Evolutionary conservation across 345 rosid genomes (phyloP).

Genomic region (Cochlearia excelsa): DNA sequence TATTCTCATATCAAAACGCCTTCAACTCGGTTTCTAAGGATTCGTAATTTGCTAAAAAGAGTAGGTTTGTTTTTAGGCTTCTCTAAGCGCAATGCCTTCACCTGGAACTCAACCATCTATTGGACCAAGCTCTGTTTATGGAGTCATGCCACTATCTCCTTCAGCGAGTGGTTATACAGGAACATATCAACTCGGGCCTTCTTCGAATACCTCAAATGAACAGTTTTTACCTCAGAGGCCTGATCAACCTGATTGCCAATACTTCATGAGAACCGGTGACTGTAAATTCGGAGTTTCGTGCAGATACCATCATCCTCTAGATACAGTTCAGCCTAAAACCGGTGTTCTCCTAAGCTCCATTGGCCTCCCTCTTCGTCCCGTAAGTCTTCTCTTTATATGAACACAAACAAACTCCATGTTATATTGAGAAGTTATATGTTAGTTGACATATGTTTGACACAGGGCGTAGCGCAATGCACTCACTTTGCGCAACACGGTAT

Average conservation of each 20-base stretch:
- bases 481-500: conserved; percentile 62
- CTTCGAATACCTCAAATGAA: conserved; percentile 60
- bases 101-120: conserved; percentile 59
- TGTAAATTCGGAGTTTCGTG: conserved; percentile 90
- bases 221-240: conserved; percentile 73
- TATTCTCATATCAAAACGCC: conserved; percentile 15
- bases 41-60: conserved; percentile 1
- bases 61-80: conserved; percentile 37
- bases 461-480: conserved; percentile 73
- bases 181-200: conserved; percentile 48
- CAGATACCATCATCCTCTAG: conserved; percentile 90
- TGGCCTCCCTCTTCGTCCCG: conserved; percentile 89
- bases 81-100: conserved; percentile 59
- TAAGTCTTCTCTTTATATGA: conserved; percentile 36
- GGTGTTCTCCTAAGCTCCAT: conserved; percentile 60
- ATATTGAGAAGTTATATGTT: too few species aligned
- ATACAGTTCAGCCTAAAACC: conserved; percentile 46
- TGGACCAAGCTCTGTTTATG: conserved; percentile 60
- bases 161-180: conserved; percentile 63
- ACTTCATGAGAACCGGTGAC: conserved; percentile 83
- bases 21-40: not conserved
- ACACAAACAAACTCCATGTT: not conserved
- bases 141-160: conserved; percentile 60
- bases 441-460: conserved; percentile 1
- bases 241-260: conserved; percentile 84